Conservation (phyloP, 495 filamentous ascomycete species). For the Chaetomidium leptoderma region DNA sequence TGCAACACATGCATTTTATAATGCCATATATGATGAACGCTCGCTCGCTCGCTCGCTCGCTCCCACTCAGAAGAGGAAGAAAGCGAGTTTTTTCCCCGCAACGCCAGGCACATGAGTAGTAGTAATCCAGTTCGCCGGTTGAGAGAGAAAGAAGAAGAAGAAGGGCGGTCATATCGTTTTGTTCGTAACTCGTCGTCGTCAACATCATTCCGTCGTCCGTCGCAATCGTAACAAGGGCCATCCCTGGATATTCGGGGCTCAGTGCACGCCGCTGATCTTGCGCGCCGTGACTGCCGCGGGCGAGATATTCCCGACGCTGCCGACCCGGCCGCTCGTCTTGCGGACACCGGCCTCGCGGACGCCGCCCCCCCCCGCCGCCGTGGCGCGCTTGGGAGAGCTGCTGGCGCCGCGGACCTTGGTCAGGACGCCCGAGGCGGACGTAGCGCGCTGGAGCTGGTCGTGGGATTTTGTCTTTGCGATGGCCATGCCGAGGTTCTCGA, state of each 20-base stretch:
- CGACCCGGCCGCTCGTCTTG: constrained; percentile 91
- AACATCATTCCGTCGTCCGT: neutral
- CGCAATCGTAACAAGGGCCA: too few relatives aligned
- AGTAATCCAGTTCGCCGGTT: neutral
- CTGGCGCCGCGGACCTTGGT: constrained; percentile 71
- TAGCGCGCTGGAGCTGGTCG: constrained; percentile 52
- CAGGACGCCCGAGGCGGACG: constrained; percentile 61
- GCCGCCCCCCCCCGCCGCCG: constrained; percentile 50
- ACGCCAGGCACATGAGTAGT: constrained; percentile 14
- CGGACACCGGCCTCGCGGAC: constrained; percentile 60
- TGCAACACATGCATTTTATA: constrained; percentile 16
- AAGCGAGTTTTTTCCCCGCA: neutral
- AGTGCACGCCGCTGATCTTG: constrained; percentile 40
- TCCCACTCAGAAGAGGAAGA: neutral
- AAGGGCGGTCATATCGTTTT: constrained; percentile 11
- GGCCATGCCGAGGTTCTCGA: constrained; percentile 48
- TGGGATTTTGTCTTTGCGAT: constrained; percentile 61
- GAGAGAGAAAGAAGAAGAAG: neutral
- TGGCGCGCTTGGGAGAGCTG: constrained; percentile 50
- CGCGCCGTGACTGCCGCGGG: constrained; percentile 30
- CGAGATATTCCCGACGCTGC: constrained; percentile 57
- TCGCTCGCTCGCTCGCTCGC: neutral
- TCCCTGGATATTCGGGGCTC: too few relatives aligned
- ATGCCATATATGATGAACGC: constrained; percentile 10
- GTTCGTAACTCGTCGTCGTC: constrained; percentile 14